These are phyloP conservation scores for Cetradonia linearis DNA, from an alignment of 495 filamentous ascomycete species.

Conservation along the genomic window DNA sequence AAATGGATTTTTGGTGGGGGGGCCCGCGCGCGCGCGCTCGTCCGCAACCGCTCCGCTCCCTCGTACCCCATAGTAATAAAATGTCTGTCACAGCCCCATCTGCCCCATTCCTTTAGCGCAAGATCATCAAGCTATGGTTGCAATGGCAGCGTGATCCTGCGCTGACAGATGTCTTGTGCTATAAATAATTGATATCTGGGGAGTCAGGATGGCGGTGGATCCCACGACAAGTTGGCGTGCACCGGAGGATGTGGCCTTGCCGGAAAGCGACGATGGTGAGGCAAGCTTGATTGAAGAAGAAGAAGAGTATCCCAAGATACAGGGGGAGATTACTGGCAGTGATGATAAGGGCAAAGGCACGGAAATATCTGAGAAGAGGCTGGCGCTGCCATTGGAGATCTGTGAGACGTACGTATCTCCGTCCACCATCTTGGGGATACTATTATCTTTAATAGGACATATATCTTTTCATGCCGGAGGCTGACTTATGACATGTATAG, in stretches of 20 bases:
- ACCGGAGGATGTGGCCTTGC: background rate
- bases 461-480: background rate
- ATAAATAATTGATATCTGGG: background rate
- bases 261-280: slow-evolving; percentile 1
- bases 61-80: background rate
- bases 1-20: too few species aligned
- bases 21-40: background rate
- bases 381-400: slow-evolving; percentile 19
- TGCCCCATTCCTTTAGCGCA: background rate
- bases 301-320: background rate
- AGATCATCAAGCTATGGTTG: background rate
- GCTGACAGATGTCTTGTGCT: background rate
- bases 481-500: slow-evolving; percentile 34
- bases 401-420: slow-evolving; percentile 19
- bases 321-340: background rate
- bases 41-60: slow-evolving; percentile 8
- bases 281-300: background rate
- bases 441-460: background rate
- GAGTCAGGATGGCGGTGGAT: background rate
- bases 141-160: slow-evolving; percentile 6
- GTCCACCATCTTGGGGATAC: background rate
- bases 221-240: background rate
- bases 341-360: slow-evolving; percentile 10
- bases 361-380: slow-evolving; percentile 1
- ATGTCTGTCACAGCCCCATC: background rate